Base-by-base conservation (phyloP, 1,139 yeast genomes). In the Yamadazyma pseudoaaseri region DNA sequence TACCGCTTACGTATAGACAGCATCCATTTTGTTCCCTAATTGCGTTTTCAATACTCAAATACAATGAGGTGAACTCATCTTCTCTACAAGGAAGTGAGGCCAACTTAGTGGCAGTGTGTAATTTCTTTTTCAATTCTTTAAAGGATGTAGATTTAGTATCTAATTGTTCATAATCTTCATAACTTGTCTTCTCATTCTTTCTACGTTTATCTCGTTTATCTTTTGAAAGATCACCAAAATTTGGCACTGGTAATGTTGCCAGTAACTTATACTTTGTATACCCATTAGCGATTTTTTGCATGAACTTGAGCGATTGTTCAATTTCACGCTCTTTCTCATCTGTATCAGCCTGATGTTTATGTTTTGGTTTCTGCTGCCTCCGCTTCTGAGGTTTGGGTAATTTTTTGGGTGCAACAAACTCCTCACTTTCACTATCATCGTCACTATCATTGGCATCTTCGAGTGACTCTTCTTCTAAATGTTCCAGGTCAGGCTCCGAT, bases 1-100 rank as follows among this genome's bases (percentile, higher is more conserved):
- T 89, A 2, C 99, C 99, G 58, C 96, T 86, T 5, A 92, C 80
- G 51, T 90, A 92, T 5, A 92, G 62, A 49, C 96, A 86, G 13
- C 92, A 76, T 0, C 98, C 97, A 1, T 83, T 74, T 29, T 76
- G 76, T 12, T 82, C 74, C 35, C 73, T 72, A 21, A 92, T 77
- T 1, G 96, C 87, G 33, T 79, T 71, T 48, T 87, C 92, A n/a
- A 92, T 57, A 31, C 80, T 79, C 34, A 77, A 58, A 53, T 80
- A 85, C 6, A 92, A 65, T 37, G 81, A 74, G n/a, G 81, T 75
- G 54, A 84, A 89, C 54, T 92, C 96, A 22, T 76, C 76, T 44
- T 89, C 97, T 42, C 99, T 73, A 41, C 97, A 90, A 0, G 97
- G 97, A 32, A 92, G 65, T 0, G 81, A 64, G 10, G 74, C 71